phyloP scores from a whole-genome alignment of 768 basidiomycete species.

The Chalciporus chontae region DNA sequence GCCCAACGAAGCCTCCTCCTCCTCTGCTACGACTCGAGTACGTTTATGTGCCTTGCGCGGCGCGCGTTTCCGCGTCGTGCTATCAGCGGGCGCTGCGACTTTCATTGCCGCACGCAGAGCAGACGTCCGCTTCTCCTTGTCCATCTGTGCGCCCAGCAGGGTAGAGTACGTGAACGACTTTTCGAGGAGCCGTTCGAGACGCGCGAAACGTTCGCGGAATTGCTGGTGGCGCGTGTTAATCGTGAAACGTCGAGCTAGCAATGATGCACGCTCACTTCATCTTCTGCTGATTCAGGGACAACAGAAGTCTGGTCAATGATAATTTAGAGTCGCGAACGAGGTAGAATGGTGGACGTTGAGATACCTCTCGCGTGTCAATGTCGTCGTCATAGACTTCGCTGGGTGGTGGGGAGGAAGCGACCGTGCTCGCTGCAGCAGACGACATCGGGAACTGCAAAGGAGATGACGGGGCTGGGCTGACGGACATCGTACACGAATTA shows the following conservation, averaged over 20 bases:
- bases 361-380: conserved; percentile 16
- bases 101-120: conserved; percentile 28
- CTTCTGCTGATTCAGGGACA: conserved; percentile 10
- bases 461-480: conserved; percentile 15
- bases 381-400: conserved; percentile 11
- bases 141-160: conserved; percentile 73
- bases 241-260: background rate
- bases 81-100: conserved; percentile 6
- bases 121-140: conserved; percentile 42
- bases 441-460: conserved; percentile 12
- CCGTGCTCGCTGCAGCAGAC: conserved; percentile 22
- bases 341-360: background rate
- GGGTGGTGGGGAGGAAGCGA: conserved; percentile 26
- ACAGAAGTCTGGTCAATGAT: conserved; percentile 12
- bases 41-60: conserved; percentile 9
- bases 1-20: conserved; percentile 4
- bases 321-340: background rate
- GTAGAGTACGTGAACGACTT: conserved; percentile 75
- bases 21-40: conserved; percentile 7
- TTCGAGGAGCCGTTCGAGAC: conserved; percentile 66
- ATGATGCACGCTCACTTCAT: conserved; percentile 13
- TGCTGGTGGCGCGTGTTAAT: conserved; percentile 34
- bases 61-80: conserved; percentile 13
- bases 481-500: conserved; percentile 16
- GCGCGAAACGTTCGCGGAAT: conserved; percentile 44